Conservation (phyloP, 768 basidiomycete genomes). For the Amanita rubescens region DNA sequence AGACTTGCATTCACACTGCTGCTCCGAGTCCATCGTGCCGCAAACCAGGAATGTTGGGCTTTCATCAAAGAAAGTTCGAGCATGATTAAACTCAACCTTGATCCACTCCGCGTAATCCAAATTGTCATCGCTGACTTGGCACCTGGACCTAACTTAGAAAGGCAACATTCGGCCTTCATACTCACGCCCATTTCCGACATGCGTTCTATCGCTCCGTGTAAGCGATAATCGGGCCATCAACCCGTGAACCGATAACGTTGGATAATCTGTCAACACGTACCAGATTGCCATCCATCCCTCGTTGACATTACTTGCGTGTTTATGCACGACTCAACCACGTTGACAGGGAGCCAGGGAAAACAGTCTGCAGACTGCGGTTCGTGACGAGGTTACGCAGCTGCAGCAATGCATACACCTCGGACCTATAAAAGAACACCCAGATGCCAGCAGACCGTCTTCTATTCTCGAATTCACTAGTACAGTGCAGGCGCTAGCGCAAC, state of each 20-base stretch:
- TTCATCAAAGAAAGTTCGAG: too few relatives aligned
- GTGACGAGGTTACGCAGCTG: not conserved
- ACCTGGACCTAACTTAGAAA: not conserved
- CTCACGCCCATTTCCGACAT: not conserved
- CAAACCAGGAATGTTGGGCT: too few relatives aligned
- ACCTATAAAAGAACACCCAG: not conserved
- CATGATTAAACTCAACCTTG: not conserved
- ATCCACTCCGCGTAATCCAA: not conserved
- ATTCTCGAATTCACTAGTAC: not conserved
- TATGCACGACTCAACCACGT: constrained; percentile 1
- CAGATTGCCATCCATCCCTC: not conserved
- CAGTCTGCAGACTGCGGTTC: not conserved
- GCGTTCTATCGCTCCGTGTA: not conserved
- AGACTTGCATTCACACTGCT: too few relatives aligned
- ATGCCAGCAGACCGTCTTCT: not conserved
- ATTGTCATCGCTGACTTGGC: not conserved
- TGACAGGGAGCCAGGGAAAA: not conserved
- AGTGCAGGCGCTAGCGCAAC: not conserved
- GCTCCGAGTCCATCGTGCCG: too few relatives aligned
- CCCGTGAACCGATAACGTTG: not conserved
- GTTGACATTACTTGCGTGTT: not conserved
- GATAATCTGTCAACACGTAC: not conserved
- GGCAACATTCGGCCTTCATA: not conserved
- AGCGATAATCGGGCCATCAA: constrained; percentile 1
- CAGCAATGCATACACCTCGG: not conserved